These are phyloP conservation scores for Hypoxylon sp. DNA, from an alignment of 2,329 filamentous ascomycete species.

Conservation along the genomic window DNA sequence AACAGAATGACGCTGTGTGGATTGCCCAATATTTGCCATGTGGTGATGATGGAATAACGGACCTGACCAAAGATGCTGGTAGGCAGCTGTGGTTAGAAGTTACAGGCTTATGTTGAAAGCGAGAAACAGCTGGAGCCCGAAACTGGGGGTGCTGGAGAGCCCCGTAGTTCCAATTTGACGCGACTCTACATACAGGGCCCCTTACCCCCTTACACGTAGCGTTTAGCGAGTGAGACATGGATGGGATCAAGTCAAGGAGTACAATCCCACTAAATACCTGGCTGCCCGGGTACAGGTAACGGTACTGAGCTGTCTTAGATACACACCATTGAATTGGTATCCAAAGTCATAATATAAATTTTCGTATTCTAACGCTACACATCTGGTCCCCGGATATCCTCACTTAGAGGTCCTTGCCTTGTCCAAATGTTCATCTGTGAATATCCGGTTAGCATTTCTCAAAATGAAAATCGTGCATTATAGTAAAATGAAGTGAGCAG, in stretches of 20 bases:
- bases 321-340: not conserved
- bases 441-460: slow-evolving; percentile 22
- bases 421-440: slow-evolving; percentile 67
- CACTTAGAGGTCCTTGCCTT: slow-evolving; percentile 58
- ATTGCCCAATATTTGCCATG: slow-evolving; percentile 59
- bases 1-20: slow-evolving; percentile 58
- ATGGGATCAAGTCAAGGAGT: not conserved
- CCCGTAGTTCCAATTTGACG: not conserved
- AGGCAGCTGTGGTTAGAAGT: slow-evolving; percentile 52
- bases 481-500: not conserved
- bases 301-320: not conserved
- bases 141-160: not conserved
- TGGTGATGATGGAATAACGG: slow-evolving; percentile 54
- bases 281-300: no score
- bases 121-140: no score
- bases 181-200: not conserved
- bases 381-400: slow-evolving; percentile 54
- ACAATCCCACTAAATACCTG: no score
- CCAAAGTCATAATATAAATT: not conserved
- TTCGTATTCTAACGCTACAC: slow-evolving; percentile 21
- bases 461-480: no score
- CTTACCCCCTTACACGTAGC: not conserved
- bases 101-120: slow-evolving; percentile 53
- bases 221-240: not conserved
- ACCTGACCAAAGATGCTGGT: slow-evolving; percentile 54